Evolutionary conservation across 1,139 yeast species (phyloP), one percentile per base, ranked within the genome.

Genomic region (Hansenula sp.): DNA sequence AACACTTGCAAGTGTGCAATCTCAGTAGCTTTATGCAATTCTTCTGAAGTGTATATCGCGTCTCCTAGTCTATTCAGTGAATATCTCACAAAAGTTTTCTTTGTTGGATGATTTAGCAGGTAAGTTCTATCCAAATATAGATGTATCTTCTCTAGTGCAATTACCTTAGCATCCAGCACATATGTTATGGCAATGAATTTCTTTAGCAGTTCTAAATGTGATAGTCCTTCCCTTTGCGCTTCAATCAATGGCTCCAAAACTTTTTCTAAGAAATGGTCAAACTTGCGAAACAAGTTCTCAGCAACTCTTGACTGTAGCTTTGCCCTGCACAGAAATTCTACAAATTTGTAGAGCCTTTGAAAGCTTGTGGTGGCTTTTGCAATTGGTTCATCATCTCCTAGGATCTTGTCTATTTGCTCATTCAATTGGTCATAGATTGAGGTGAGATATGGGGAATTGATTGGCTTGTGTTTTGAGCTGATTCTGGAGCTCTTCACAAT

Each of bases 111-210:
- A 19, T 50, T 52, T 11, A 62, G 44, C 9, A 66, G 46, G 44
- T 61, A 66, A 6, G 64, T 61, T 36, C 68, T 52, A 39, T 66
- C 71, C 21, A 66, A 52, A 40, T 61, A 65, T 26, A 61, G 54
- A 38, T 55, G 62, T 5, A 66, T 53, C 36, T 37, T 42, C 25
- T 45, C 41, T 22, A 50, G 22, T 4, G 41, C 30, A 12, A 32
- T 25, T n/a, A 46, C 25, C 29, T 41, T 46, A 17, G 35, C n/a
- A n/a, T 43, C 30, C n/a, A 48, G 22, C 12, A 36, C 7, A 19
- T 39, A 45, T 37, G 44, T 44, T 13, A 43, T 12, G 3, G 25
- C 30, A 26, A 43, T 29, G 29, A 50, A 51, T 10, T 32, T 21
- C 10, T n/a, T 16, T 14, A 51, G 27, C 1, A 40, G 10, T 3